Conservation (phyloP, 2,329 filamentous ascomycete genomes). For the Paraconiothyrium sp. region DNA sequence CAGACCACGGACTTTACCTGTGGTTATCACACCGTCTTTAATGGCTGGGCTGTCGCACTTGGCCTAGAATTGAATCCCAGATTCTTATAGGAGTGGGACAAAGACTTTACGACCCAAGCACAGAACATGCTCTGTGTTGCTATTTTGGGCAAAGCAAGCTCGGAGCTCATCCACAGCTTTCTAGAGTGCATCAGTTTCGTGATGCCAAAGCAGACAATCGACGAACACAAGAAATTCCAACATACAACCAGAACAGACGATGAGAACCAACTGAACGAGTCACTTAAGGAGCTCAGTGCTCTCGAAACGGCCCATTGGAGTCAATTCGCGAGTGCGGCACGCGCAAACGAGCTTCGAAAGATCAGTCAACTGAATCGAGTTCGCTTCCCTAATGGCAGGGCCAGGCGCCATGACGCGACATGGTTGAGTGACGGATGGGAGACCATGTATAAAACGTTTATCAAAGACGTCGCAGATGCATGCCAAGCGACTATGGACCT, state of each 20-base stretch:
- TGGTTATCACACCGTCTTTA: constrained; percentile 30
- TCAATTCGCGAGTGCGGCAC: neutral
- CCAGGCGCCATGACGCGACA: neutral
- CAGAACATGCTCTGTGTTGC: constrained; percentile 1
- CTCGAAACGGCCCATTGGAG: neutral
- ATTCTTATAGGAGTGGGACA: constrained; percentile 14
- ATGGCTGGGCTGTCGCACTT: constrained; percentile 33
- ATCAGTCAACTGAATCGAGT: neutral
- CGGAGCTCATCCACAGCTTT: constrained; percentile 3
- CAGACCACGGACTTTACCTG: constrained; percentile 21
- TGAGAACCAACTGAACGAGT: neutral
- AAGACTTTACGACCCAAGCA: constrained; percentile 17
- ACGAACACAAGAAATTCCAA: neutral
- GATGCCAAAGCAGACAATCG: neutral
- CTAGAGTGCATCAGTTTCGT: neutral
- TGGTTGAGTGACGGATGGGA: neutral
- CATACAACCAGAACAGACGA: neutral
- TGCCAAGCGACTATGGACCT: neutral
- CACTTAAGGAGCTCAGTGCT: neutral
- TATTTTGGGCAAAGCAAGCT: neutral
- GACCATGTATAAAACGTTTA: neutral
- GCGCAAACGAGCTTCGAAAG: neutral
- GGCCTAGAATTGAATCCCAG: constrained; percentile 26
- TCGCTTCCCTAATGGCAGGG: neutral
- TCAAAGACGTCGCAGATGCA: neutral